Base-by-base conservation (phyloP, 2,329 filamentous ascomycete genomes). In the Trichoderma lentiforme region DNA sequence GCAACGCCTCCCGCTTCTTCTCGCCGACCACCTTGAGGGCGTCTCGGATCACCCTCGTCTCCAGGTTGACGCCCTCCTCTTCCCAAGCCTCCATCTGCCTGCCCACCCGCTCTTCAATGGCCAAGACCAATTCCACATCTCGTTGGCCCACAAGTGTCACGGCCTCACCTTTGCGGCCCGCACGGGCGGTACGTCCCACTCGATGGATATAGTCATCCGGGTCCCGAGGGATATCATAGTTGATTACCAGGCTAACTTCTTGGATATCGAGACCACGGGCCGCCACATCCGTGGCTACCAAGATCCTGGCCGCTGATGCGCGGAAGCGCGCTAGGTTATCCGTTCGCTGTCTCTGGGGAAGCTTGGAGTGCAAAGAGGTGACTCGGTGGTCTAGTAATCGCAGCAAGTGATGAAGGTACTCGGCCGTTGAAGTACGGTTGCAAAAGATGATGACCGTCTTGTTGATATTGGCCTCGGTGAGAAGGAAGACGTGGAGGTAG, bases 181-280 rank as follows among this genome's bases (percentile, higher is more conserved):
- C 96, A 88, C 96, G 91, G 4, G 96, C 96, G 14, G 96, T 99
- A 82, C 96, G 92, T 80, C 96, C 96, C 65, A 98, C 95, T 14
- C 96, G 90, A 84, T 99, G 96, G 75, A 99, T 96, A 81, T 99
- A 99, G 82, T 98, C 95, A 80, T 98, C 95, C 3, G 95, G 94
- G 79, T 98, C 94, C n/a, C 95, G 90, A 0, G 96, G 96, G 1
- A 99, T 90, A 79, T 99, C 96, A 82, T 95, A 99, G 82, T 99
- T 98, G 79, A 99, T 85, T 3, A 99, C 96, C 18, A 98, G 83
- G 70, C 89, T 91, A 7, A 98, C 95, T 76, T 94, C 93, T 1
- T 95, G 95, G 73, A 99, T 98, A 83, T 99, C 96, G 4, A 99
- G 88, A 86, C 96, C 96, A 81, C 96, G 89, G 24, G 94, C 93